phyloP scores from a whole-genome alignment of 441 rosid genomes.

The Populus hybrid region DNA sequence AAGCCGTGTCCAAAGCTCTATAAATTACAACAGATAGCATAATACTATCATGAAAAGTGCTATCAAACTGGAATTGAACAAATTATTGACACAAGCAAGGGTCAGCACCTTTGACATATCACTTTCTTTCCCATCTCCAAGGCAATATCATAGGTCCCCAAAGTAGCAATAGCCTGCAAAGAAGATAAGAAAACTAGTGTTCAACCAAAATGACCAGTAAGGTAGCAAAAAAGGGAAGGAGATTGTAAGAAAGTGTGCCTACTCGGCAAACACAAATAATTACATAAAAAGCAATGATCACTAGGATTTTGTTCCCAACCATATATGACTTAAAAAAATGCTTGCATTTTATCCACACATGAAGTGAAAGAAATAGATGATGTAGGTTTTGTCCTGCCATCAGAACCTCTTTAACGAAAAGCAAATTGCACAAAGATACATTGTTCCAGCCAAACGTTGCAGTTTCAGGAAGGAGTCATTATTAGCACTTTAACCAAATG shows the following conservation, averaged over 20 bases:
- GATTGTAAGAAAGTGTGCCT: not conserved
- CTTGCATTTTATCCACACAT: not conserved
- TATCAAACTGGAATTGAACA: not conserved
- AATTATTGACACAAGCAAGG: not conserved
- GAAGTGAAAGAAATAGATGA: not conserved
- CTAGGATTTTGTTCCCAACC: not conserved
- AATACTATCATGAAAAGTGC: not conserved
- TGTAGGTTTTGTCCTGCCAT: not conserved
- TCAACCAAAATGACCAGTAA: not conserved
- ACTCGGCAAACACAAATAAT: not conserved
- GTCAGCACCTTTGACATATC: constrained; percentile 76
- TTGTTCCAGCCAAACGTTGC: not conserved
- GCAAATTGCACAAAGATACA: not conserved
- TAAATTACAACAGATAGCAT: not conserved
- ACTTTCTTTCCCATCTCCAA: constrained; percentile 87
- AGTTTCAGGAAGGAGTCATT: not conserved
- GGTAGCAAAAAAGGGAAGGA: not conserved
- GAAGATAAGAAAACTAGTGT: constrained; percentile 9
- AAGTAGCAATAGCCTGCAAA: constrained; percentile 74
- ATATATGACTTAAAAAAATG: not conserved
- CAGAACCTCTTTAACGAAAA: not conserved
- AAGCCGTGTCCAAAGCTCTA: not conserved
- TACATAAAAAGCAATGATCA: not conserved
- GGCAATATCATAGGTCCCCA: constrained; percentile 87
- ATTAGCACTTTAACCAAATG: constrained; percentile 2